Evolutionary conservation across 495 filamentous ascomycete genomes (phyloP), one percentile per base, ranked within the genome.

Genomic region (Tricharina praecox): DNA sequence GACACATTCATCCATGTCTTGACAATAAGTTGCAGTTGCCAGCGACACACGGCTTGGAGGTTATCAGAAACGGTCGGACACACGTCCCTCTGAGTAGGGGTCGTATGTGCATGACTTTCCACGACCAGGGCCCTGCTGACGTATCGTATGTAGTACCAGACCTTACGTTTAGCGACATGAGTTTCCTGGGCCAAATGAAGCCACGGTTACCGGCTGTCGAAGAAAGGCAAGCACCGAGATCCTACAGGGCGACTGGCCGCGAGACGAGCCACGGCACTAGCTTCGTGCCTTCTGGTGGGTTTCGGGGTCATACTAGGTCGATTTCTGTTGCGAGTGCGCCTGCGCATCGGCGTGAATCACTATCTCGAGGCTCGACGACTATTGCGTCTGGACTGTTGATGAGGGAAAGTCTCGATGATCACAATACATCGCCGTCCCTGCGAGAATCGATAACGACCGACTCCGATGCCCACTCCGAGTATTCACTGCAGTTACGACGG

Each of bases 41-140:
- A 35, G 75, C 67, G 53, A 62, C 56, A 53, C 62, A 64, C 38
- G 66, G 56, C 32, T 61, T 67, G 56, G 84, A 83, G 0, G 63
- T 90, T 4, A 88, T 88, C 60, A 73, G 70, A 20, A 86, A 77
- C 55, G 80, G 80, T 1, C 74, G 71, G 42, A 66, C 73, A 23
- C 85, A 81, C 9, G 74, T 71, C 35, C 72, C 71, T 23, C 48
- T 73, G 45, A 66, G 61, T 50, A 65, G 61, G 51, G 66, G 67
- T 47, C 54, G 69, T 72, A 62, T 60, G 64, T 58, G 35, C 43
- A 20, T 33, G 11, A 5, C 10, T 24, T 20, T 11, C 13, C 24
- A 25, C 38, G 49, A 33, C 30, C 20, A 43, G 54, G 26, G 36
- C 23, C 1, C 2, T 36, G 19, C 16, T 48, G 16, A 42, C 23